Evolutionary conservation across 257 asterid genomes (phyloP).

Genomic region (Anisodus acutangulus): DNA sequence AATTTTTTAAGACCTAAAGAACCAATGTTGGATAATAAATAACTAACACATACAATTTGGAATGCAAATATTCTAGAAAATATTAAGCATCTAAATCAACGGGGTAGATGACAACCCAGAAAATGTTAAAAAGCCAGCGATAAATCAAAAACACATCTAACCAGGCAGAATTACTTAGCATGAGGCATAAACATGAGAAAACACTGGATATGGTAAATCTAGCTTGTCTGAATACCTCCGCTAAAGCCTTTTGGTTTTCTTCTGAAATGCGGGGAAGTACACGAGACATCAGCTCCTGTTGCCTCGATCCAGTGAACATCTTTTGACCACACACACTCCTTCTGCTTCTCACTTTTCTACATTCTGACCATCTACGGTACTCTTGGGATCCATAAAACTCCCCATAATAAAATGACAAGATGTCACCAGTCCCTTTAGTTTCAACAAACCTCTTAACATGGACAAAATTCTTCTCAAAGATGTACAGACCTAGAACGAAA

Average conservation of each 20-base stretch:
- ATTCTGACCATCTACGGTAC: slow-evolving; percentile 63
- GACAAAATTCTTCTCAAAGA: slow-evolving; percentile 64
- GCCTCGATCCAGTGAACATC: slow-evolving; percentile 76
- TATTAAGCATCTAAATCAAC: slow-evolving; percentile 9
- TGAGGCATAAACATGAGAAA: slow-evolving; percentile 12
- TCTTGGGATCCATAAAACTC: slow-evolving; percentile 58
- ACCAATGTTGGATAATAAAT: background rate
- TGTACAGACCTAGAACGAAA: slow-evolving; percentile 63
- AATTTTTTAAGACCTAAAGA: background rate
- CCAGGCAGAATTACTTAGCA: slow-evolving; percentile 1
- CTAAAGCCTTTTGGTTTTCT: slow-evolving; percentile 48
- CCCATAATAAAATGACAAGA: slow-evolving; percentile 66
- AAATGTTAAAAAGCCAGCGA: background rate
- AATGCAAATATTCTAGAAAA: background rate
- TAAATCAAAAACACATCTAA: slow-evolving; percentile 16
- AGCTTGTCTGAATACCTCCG: slow-evolving; percentile 53
- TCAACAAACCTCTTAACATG: slow-evolving; percentile 58
- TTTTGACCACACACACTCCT: slow-evolving; percentile 62
- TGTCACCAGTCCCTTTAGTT: slow-evolving; percentile 52
- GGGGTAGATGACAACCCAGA: background rate
- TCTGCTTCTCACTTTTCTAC: slow-evolving; percentile 56
- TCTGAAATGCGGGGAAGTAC: slow-evolving; percentile 51
- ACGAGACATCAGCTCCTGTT: slow-evolving; percentile 67
- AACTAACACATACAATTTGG: background rate
- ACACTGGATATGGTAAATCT: slow-evolving; percentile 1